Base-by-base conservation (phyloP, 2,329 filamentous ascomycete genomes). In the Herpomyces periplanetae region DNA sequence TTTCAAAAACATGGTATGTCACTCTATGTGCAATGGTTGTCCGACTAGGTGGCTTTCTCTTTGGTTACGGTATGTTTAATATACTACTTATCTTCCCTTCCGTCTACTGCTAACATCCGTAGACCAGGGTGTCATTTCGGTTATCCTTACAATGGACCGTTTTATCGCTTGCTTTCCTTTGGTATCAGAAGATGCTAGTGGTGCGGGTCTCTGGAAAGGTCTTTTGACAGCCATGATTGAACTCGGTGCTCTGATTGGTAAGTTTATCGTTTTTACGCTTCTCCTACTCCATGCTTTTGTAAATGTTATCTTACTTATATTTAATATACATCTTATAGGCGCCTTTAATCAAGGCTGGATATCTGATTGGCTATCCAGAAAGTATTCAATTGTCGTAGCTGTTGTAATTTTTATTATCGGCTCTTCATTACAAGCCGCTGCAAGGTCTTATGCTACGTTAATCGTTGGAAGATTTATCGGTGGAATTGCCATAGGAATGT, bases 211-310 rank as follows among this genome's bases (percentile, higher is more conserved):
- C 26, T 39, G 34, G 32, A 41, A 41, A 23, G 40, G 40, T 8
- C 25, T 42, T 4, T 31, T 50, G 34, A 51, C 47, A 5, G 47
- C 47, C 3, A 50, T 50, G 45, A 43, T 51, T 19, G 44, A 50
- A 23, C 26, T 50, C 9, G 46, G 47, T n/a, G 47, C 46, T 5
- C 31, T 49, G 8, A 19, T 41, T 3, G 38, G 17, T 13, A 4
- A 8, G 17, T 5, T 23, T 20, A 18, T 8, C 8, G 13, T 3
- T 10, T 6, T 16, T 13, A n/a, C n/a, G n/a, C n/a, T n/a, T n/a
- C n/a, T n/a, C n/a, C n/a, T n/a, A n/a, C n/a, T n/a, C n/a, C n/a
- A n/a, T n/a, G n/a, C n/a, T n/a, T n/a, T n/a, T n/a, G n/a, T n/a
- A n/a, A n/a, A n/a, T n/a, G n/a, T n/a, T n/a, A n/a, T n/a, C n/a